Base-by-base conservation (phyloP, 495 filamentous ascomycete genomes). In the Coniosporium apollinis region DNA sequence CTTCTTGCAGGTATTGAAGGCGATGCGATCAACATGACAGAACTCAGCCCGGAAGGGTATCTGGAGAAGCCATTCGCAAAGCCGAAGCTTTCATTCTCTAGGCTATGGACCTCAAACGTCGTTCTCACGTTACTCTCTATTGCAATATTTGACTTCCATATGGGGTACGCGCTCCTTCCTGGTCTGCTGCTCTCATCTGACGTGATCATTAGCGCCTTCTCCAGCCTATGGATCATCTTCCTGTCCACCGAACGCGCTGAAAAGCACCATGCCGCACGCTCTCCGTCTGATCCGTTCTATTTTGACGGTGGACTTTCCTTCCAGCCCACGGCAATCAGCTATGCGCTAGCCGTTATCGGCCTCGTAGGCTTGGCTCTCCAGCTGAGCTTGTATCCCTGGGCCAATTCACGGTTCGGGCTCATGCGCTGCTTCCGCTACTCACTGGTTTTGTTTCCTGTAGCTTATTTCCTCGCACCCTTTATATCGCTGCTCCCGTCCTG, bases 101-200 rank as follows among this genome's bases (percentile, higher is more conserved):
- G 44, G 5, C 52, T 55, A 26, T 55, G 48, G 48, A 55, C 51
- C 2, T 22, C 49, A 2, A 55, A 52, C 22, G 51, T 55, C 17
- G 30, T 51, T 22, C 48, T 38, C 34, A 48, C 46, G 8, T 36
- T 55, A 5, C 25, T 50, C 10, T 39, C 35, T 22, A 43, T 49
- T 18, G 51, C 49, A 19, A 45, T 55, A 28, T 52, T 55, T 34
- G 51, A 50, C 37, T 50, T 51, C 26, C 51, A 55, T 37, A 50
- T 55, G 48, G 50, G 42, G 36, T 38, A 20, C 20, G 36, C 26
- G 14, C 16, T 10, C 28, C 28, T 11, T 32, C 19, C 17, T 14
- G 3, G 4, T 19, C n/a, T 30, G n/a, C 4, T 13, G 17, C 5
- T 8, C 5, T 11, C 4, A 13, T 15, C 9, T 19, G 11, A 30